These are phyloP conservation scores for Caloboletus inedulis DNA, from an alignment of 1,284 basidiomycete genomes.

Conservation along the genomic window DNA sequence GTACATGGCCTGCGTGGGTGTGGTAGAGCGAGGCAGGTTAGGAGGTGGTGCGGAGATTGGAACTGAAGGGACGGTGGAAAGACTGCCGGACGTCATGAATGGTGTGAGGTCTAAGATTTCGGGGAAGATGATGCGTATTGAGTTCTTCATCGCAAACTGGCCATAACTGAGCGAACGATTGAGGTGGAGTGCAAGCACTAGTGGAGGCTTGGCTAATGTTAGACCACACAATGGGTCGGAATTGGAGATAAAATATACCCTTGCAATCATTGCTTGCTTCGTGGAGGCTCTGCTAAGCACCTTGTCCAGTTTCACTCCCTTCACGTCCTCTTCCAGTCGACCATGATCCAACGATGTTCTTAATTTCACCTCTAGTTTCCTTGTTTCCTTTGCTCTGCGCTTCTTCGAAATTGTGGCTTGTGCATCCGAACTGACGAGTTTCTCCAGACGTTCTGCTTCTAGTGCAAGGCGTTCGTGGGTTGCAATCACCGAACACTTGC, in stretches of 20 bases:
- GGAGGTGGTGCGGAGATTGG: constrained; percentile 63
- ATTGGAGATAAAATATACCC: constrained; percentile 44
- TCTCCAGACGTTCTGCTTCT: constrained; percentile 56
- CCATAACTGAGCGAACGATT: constrained; percentile 83
- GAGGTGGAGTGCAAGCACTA: constrained; percentile 80
- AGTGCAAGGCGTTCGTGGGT: constrained; percentile 59
- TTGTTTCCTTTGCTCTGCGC: constrained; percentile 67
- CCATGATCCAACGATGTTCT: constrained; percentile 66
- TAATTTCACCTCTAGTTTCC: constrained; percentile 58
- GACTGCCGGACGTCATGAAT: constrained; percentile 73
- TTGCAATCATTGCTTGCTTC: constrained; percentile 84
- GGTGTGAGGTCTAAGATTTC: constrained; percentile 83
- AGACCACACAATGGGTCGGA: constrained; percentile 14
- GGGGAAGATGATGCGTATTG: constrained; percentile 74
- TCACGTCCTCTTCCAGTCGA: constrained; percentile 76
- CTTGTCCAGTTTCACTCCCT: constrained; percentile 71
- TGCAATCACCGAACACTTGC: constrained; percentile 74
- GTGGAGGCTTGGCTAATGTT: constrained; percentile 60
- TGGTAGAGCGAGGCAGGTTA: constrained; percentile 42
- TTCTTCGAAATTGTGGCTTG: constrained; percentile 62
- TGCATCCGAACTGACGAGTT: constrained; percentile 39
- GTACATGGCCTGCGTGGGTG: constrained; percentile 54
- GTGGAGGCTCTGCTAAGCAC: constrained; percentile 73
- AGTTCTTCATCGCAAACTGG: constrained; percentile 77
- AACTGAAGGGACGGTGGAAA: constrained; percentile 63